Conservation (phyloP, 345 rosid species). For the Aurinia saxatilis region DNA sequence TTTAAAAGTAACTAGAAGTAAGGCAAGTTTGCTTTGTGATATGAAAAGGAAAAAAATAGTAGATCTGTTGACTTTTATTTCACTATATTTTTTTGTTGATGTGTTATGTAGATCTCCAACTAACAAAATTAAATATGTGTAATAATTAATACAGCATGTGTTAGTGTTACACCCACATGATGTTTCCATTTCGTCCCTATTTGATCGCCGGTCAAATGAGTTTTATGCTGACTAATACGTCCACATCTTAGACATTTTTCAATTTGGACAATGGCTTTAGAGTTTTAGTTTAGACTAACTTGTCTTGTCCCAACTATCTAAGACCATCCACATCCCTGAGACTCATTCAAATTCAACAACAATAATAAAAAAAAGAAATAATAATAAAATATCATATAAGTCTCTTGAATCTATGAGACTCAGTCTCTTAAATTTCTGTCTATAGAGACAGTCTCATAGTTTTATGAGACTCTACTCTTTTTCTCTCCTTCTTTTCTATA, state of each 20-base stretch:
- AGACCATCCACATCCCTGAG: no score
- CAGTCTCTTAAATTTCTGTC: no score
- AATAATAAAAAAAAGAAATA: no score
- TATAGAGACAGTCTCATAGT: no score
- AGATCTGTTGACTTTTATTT: constrained; percentile 14
- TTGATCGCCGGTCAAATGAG: constrained; percentile 25
- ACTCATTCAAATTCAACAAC: no score
- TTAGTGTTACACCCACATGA: constrained; percentile 26
- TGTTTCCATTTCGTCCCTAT: constrained; percentile 14
- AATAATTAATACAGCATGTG: constrained; percentile 14
- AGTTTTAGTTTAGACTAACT: constrained; percentile 4
- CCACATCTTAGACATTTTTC: constrained; percentile 13
- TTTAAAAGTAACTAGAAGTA: constrained; percentile 1
- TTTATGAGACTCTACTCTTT: no score
- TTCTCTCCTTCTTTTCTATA: no score
- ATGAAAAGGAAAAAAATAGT: constrained; percentile 3
- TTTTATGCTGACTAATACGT: constrained; percentile 15
- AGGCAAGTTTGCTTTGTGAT: constrained; percentile 14
- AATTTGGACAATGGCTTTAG: constrained; percentile 2
- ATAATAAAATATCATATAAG: no score
- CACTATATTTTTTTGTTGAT: no score
- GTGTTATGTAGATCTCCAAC: constrained; percentile 9
- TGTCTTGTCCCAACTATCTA: constrained; percentile 4
- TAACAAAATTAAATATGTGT: constrained; percentile 12
- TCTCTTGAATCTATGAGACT: no score